A percentile compares a stretch with the other conserved stretches of the same genome.
phyloP scores from a whole-genome alignment of 2,329 filamentous ascomycete genomes.

The Pseudogymnoascus sp. region DNA sequence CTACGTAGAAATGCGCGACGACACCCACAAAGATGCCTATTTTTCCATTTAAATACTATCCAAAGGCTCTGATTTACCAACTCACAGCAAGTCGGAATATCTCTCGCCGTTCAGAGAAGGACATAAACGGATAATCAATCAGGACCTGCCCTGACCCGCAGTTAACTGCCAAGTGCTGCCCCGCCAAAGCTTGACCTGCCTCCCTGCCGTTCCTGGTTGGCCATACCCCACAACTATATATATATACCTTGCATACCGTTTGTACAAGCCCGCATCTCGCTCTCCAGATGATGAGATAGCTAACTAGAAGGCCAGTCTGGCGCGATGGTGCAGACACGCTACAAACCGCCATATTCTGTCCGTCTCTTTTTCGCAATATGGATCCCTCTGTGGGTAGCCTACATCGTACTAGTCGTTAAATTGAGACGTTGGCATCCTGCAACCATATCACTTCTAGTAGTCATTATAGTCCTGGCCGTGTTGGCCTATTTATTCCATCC shows the following conservation, averaged over 20 bases:
- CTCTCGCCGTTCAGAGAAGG: background rate
- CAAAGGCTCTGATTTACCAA: no score
- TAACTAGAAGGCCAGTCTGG: background rate
- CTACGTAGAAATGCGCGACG: background rate
- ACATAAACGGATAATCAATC: background rate
- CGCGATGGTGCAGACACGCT: background rate
- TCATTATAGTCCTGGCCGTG: background rate
- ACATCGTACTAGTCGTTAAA: background rate
- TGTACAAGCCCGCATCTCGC: background rate
- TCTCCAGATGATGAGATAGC: background rate
- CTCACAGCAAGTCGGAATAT: background rate
- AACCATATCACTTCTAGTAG: background rate
- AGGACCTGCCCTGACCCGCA: background rate
- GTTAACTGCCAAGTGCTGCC: background rate
- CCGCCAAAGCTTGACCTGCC: background rate
- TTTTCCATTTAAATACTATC: background rate
- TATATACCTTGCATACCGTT: background rate
- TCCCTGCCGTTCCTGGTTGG: background rate
- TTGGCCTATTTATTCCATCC: background rate
- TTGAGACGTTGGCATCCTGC: background rate
- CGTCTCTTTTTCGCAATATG: background rate
- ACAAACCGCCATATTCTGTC: background rate
- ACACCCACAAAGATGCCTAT: background rate
- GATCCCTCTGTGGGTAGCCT: background rate
- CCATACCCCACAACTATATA: background rate